Percentiles rank a stretch among this genome's conserved stretches.
phyloP scores from a whole-genome alignment of 257 asterid genomes.

The Forsythia viridissima region DNA sequence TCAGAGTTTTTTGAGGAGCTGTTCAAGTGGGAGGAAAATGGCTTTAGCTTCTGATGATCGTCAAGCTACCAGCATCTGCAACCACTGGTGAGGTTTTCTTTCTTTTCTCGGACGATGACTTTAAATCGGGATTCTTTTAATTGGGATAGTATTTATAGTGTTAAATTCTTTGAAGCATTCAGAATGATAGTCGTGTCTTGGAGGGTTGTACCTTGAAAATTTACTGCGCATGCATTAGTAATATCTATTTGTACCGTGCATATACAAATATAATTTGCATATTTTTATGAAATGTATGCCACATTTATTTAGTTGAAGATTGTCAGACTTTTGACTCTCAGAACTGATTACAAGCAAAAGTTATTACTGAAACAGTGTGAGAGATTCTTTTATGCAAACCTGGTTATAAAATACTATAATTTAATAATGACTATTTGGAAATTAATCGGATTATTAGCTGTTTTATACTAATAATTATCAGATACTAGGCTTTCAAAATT shows the following conservation, averaged over 20 bases:
- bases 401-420: background rate
- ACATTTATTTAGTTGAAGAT: background rate
- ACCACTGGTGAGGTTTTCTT: constrained; percentile 60
- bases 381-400: background rate
- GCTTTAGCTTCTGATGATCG: constrained; percentile 66
- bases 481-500: background rate
- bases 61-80: constrained; percentile 60
- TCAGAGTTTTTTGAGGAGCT: background rate
- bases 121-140: background rate
- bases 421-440: background rate
- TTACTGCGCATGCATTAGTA: background rate
- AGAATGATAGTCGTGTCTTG: no score
- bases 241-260: background rate
- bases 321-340: background rate
- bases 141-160: no score
- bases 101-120: background rate
- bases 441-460: background rate
- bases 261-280: constrained; percentile 4
- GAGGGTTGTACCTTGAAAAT: background rate
- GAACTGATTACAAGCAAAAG: background rate
- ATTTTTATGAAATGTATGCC: background rate
- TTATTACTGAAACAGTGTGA: background rate
- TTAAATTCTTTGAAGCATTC: no score
- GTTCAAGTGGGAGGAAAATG: constrained; percentile 41
- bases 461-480: background rate